Base-by-base conservation (phyloP, 768 basidiomycete genomes). In the Mycena polygramma region DNA sequence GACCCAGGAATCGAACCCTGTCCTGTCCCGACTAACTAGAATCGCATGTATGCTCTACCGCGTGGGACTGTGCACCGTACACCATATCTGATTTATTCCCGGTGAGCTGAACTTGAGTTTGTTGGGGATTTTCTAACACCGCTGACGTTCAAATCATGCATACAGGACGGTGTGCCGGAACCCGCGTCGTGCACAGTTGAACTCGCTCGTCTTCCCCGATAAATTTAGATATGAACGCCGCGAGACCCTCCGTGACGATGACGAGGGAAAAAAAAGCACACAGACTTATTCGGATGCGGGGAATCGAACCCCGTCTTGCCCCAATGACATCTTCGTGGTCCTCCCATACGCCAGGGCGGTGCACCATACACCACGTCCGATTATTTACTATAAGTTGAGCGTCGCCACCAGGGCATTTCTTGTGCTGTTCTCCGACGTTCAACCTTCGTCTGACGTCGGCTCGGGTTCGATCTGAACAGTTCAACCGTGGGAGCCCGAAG, bases 301-400 rank as follows among this genome's bases (percentile, higher is more conserved):
- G 61, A 63, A 13, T 63, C 39, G 61, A 48, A 65, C 63, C 30
- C 43, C 41, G 60, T 36, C 53, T 7, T 36, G 41, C 62, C 51
- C 41, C n/a, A 26, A 2, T n/a, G n/a, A n/a, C n/a, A 30, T 8
- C 3, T 1, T n/a, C 3, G 8, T 5, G 22, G 19, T 7, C 39
- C 13, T 39, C 8, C 9, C 22, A 43, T 59, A 45, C 8, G 35
- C 15, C 14, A 49, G 26, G 51, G 39, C 39, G 1, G 51, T 64
- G 43, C 63, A 64, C 53, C 63, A 54, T 64, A 57, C 63, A 64
- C 53, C 63, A 64, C 17, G n/a, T 66, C 43, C 64, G 36, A 66
- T 22, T 37, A 9, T 7, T 36, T 37, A 0, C n/a, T 41, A 22
- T 54, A 10, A 11, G 15, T n/a, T n/a, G n/a, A n/a, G n/a, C n/a